Evolutionary conservation across 1,139 yeast species (phyloP), one percentile per base, ranked within the genome.

Genomic region (Hansenula lynferdii): DNA sequence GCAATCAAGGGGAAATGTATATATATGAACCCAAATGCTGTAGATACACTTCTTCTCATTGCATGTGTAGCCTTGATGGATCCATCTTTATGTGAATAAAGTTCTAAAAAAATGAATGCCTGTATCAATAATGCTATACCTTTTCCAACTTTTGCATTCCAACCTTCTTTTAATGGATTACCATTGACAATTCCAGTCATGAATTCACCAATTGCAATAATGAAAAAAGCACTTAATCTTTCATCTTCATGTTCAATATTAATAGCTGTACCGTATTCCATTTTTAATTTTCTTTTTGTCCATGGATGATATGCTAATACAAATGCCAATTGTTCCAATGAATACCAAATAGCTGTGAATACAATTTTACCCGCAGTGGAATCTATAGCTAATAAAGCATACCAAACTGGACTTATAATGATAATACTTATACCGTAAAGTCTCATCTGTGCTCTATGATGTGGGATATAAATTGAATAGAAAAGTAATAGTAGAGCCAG

Each of bases 171-270:
- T 34, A 76, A 62, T 0, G 78, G 72, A 11, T 68, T 63, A 1
- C 58, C 56, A 3, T 78, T 72, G n/a, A 77, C 80, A 14, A 75
- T 64, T 38, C 72, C 73, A 48, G 72, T 77, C 22, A 79, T 58
- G 48, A 75, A 79, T 48, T 79, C 85, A 22, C 85, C 86, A 48
- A 80, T 66, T 8, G 84, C 83, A 58, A 80, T 78, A 45, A 80
- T 73, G 39, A 69, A 79, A 53, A 80, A 79, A 0, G 78, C 74
- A 3, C 71, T 67, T 49, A 69, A 69, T 41, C 86, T 58, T 53
- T 80, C 85, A 17, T 76, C 82, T 50, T 77, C 84, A 50, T 80
- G 85, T 50, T 79, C 85, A 41, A 80, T 75, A 50, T 78, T 79
- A 42, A 78, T 56, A 0, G 85, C 85, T 0, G 86, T 77, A 6